Conservation (phyloP, 179 eudicot species). For the Corrigiola litoralis region DNA sequence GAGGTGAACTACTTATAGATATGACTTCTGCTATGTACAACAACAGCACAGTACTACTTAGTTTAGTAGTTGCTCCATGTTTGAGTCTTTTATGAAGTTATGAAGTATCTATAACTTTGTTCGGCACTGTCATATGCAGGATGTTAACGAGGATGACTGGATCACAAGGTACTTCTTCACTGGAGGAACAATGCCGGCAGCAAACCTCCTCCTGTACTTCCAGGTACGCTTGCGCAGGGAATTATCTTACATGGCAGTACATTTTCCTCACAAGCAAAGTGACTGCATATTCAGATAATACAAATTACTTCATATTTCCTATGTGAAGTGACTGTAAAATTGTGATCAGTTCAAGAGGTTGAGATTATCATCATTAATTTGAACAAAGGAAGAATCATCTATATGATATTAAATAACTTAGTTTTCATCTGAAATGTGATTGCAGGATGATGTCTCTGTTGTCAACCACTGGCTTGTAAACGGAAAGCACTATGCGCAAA, state of each 20-base stretch:
- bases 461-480: conserved; percentile 93
- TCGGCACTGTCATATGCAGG: conserved; percentile 39
- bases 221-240: conserved; percentile 47
- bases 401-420: background rate
- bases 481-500: conserved; percentile 88
- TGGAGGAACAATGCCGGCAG: conserved; percentile 97
- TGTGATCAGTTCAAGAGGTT: too few relatives aligned
- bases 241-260: background rate
- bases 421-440: background rate
- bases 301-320: too few relatives aligned
- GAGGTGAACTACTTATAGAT: conserved; percentile 50
- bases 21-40: background rate
- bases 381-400: too few relatives aligned
- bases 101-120: background rate
- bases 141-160: conserved; percentile 90
- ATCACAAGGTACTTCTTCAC: conserved; percentile 87
- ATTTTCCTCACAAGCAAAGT: too few relatives aligned
- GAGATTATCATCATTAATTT: too few relatives aligned
- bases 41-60: too few relatives aligned
- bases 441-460: conserved; percentile 88
- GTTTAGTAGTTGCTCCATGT: background rate
- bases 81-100: background rate
- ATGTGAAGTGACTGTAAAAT: background rate
- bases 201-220: conserved; percentile 88
- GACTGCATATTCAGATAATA: too few relatives aligned